Base-by-base conservation (phyloP, 108 stramenopile genomes). In the Skeletonema menzelii region DNA sequence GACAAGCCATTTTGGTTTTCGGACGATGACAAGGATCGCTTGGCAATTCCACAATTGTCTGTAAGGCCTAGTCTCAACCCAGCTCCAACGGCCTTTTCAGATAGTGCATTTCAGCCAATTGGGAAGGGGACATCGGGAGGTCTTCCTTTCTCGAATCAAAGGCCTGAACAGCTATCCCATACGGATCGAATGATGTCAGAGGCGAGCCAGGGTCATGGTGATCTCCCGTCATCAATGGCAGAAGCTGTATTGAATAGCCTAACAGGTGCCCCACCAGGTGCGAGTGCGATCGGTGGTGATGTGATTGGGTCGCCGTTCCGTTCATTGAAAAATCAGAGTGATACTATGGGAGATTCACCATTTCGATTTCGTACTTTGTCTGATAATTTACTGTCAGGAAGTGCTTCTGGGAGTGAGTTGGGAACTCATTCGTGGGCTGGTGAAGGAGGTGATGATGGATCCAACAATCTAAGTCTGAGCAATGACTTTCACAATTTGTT, bases 391-490 rank as follows among this genome's bases (percentile, higher is more conserved):
- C 28, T 79, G 24, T 55, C 69, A 3, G 69, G 64, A 28, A 63
- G 60, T 59, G 49, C 20, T 5, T 69, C 72, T 26, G 79, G 72
- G 8, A 69, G 67, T 58, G 71, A 57, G 47, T 73, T 73, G 55
- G 68, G 35, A 61, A 70, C 79, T n/a, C 67, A 70, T 59, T 80
- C 79, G 5, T 80, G 79, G 79, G 79, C 73, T n/a, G 79, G 67
- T 56, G 55, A 27, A 19, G 69, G 37, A 17, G 69, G 63, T 37
- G 68, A 62, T 27, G 56, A 55, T 15, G 27, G 32, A 14, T 35
- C 65, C 6, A 63, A 65, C 26, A 56, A 17, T 10, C 38, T 62
- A 31, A 60, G 70, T 42, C 60, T 80, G 40, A 73, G 69, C 38
- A 58, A 74, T 44, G 79, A 80, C 67, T 80, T 80, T 46, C 61